These are phyloP conservation scores for Xylaria sp. DNA, from an alignment of 495 filamentous ascomycete genomes.

Conservation along the genomic window DNA sequence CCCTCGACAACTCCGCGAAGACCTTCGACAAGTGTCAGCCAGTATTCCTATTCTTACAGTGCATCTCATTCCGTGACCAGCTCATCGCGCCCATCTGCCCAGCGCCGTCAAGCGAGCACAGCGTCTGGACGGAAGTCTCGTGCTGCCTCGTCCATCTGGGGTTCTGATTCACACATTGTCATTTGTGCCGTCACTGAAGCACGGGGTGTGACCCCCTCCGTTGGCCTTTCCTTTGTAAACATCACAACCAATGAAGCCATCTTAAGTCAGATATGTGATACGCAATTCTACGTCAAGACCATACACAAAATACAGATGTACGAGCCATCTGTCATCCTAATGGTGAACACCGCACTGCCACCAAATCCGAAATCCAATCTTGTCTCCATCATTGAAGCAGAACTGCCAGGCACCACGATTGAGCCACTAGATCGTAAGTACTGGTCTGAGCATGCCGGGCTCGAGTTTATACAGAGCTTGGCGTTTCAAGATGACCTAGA, in stretches of 20 bases:
- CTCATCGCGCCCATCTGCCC: conserved; percentile 31
- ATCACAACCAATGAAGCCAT: conserved; percentile 80
- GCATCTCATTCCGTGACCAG: conserved; percentile 34
- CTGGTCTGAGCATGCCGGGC: conserved; percentile 84
- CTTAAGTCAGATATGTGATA: conserved; percentile 89
- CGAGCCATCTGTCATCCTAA: conserved; percentile 76
- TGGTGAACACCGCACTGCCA: conserved; percentile 69
- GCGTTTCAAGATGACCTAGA: conserved; percentile 80
- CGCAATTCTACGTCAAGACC: conserved; percentile 84
- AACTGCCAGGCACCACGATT: conserved; percentile 64
- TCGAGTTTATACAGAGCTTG: conserved; percentile 79
- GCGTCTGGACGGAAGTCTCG: conserved; percentile 63
- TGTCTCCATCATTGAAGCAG: conserved; percentile 74
- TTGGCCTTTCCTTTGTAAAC: conserved; percentile 90
- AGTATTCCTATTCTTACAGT: conserved; percentile 30
- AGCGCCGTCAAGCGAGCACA: conserved; percentile 35
- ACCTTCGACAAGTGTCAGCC: conserved; percentile 25
- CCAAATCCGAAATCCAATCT: conserved; percentile 74
- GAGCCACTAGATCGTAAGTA: conserved; percentile 78
- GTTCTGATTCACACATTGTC: conserved; percentile 69
- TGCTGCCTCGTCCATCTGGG: conserved; percentile 68
- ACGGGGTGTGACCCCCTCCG: conserved; percentile 81
- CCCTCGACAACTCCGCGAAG: conserved; percentile 5
- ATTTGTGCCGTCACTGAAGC: conserved; percentile 93
- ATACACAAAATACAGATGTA: conserved; percentile 82